Evolutionary conservation across 1,284 basidiomycete genomes (phyloP).

Genomic region (Pyrrhoderma noxium): DNA sequence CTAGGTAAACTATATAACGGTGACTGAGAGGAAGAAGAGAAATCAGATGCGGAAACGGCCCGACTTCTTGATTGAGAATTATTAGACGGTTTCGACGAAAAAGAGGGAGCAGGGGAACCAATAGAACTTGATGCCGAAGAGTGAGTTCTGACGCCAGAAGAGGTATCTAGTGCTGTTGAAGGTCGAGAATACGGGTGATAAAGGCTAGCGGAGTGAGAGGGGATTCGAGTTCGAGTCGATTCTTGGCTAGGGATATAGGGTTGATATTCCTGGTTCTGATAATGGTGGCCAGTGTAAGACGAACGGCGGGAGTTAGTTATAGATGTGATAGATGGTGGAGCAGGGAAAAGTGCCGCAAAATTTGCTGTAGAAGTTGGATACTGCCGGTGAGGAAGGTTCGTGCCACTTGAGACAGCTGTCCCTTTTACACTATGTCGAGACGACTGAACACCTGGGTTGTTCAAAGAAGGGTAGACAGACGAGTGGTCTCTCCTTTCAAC

Average conservation of each 20-base stretch:
- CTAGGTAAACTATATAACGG: neutral
- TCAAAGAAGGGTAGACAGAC: neutral
- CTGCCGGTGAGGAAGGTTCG: neutral
- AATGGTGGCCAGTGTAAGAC: neutral
- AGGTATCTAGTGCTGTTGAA: neutral
- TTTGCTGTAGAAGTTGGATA: slow-evolving; percentile 11
- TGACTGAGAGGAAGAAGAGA: neutral
- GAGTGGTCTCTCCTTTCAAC: neutral
- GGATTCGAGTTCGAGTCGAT: slow-evolving; percentile 4
- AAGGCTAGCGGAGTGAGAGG: slow-evolving; percentile 2
- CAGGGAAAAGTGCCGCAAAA: slow-evolving; percentile 16
- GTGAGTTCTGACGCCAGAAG: neutral
- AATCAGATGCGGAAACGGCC: slow-evolving; percentile 7
- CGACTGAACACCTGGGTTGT: no score
- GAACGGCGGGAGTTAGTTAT: slow-evolving; percentile 7
- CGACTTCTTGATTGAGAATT: slow-evolving; percentile 10
- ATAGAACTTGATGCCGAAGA: slow-evolving; percentile 2
- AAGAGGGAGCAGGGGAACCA: slow-evolving; percentile 13
- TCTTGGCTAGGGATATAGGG: neutral
- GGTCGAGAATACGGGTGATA: slow-evolving; percentile 9
- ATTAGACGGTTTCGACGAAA: slow-evolving; percentile 4
- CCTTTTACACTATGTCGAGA: neutral
- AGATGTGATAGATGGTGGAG: slow-evolving; percentile 11
- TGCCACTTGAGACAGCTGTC: neutral
- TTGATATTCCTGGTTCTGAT: slow-evolving; percentile 1